Base-by-base conservation (phyloP, 2,329 filamentous ascomycete species). In the Fusarium sacchari region DNA sequence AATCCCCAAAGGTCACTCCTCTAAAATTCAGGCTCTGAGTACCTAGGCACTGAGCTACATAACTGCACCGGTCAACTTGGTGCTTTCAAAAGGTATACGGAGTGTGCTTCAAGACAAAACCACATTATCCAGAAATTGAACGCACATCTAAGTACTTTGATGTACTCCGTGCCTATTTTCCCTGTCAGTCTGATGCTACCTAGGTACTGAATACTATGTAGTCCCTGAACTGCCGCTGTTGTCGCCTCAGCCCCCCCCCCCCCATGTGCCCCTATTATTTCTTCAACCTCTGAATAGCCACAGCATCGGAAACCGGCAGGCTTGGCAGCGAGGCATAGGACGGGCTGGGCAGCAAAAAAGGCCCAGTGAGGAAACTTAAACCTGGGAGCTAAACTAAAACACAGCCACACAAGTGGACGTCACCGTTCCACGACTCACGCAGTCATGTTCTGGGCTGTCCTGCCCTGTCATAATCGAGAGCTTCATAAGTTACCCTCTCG, bases 371-470 rank as follows among this genome's bases (percentile, higher is more conserved):
- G 34, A 39, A 59, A 63, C 52, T 56, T 50, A 42, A 55, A 57
- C 36, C 67, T 67, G 40, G 44, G n/a, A 44, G 60, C 40, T 56
- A 37, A 64, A 65, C 50, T 65, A 65, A 44, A 49, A 71, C 75
- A 76, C 75, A 77, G 76, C 76, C 76, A 77, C 76, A 68, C 72
- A 76, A 78, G 77, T 68, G 65, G 76, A 81, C 80, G 80, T 81
- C 80, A 81, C 80, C 76, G 72, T 72, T 63, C 56, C 44, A 73
- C 64, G 63, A 67, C 53, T 67, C 64, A 67, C 53, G 67, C 61
- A 67, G 63, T 72, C 66, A 66, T 52, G 53, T 46, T 64, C 63
- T 67, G 36, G 50, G 24, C 26, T 55, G 60, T 64, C 62, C 52
- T 32, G 56, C 46, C 56, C 36, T 69, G 70, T 64, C 69, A 76